phyloP scores from a whole-genome alignment of 2,329 filamentous ascomycete genomes.

The Colletotrichum tropicicola region DNA sequence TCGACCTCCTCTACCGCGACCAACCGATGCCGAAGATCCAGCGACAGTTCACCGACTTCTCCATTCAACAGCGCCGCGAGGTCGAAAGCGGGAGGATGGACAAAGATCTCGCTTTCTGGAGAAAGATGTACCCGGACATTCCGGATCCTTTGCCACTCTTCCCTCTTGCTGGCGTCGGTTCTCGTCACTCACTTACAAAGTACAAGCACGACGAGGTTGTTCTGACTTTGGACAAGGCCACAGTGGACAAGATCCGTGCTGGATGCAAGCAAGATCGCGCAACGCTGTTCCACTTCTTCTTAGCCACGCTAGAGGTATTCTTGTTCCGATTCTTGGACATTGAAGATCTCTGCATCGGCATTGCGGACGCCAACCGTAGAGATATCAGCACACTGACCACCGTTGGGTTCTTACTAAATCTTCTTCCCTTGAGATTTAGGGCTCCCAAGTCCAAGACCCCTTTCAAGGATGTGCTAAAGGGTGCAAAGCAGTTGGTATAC shows the following conservation, averaged over 20 bases:
- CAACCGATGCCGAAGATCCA: background rate
- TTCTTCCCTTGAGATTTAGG: too few species aligned
- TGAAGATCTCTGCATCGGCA: slow-evolving; percentile 55
- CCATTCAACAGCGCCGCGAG: too few species aligned
- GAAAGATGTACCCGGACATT: background rate
- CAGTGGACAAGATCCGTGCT: too few species aligned
- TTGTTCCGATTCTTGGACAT: background rate
- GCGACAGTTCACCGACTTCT: too few species aligned
- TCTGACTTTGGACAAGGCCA: too few species aligned
- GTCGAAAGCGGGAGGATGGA: too few species aligned
- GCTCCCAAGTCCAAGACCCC: background rate
- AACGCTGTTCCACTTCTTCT: slow-evolving; percentile 54
- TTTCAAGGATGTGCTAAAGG: background rate
- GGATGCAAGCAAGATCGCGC: background rate
- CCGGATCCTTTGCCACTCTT: too few species aligned
- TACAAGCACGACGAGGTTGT: background rate
- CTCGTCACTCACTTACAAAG: too few species aligned
- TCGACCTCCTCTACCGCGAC: background rate
- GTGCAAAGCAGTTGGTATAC: slow-evolving; percentile 29
- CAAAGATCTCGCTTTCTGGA: background rate
- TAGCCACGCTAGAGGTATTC: slow-evolving; percentile 43
- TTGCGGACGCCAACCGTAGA: slow-evolving; percentile 57
- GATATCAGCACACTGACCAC: too few species aligned
- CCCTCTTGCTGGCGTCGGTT: too few species aligned
- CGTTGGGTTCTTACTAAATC: too few species aligned